Conservation (phyloP, 228 moss, liverwort and hornwort genomes). For the Sphagnum fallax region DNA sequence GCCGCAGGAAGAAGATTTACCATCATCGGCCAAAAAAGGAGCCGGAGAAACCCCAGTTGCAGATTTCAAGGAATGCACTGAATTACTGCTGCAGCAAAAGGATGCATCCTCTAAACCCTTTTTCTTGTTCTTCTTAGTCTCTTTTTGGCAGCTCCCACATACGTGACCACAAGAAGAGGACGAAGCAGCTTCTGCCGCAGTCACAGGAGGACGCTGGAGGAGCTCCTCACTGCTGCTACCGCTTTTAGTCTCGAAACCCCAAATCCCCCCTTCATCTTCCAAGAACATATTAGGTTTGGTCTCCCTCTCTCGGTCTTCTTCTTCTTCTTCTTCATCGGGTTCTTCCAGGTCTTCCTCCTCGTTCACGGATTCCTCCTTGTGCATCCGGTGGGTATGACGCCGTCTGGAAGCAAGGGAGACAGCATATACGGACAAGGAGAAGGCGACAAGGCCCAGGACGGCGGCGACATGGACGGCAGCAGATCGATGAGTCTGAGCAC, state of each 20-base stretch:
- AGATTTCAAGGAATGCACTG: constrained; percentile 13
- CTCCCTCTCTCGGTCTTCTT: constrained; percentile 1
- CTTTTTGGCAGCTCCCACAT: constrained; percentile 13
- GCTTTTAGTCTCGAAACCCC: constrained; percentile 22
- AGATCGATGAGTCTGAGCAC: too few species aligned
- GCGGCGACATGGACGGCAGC: too few species aligned
- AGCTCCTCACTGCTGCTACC: constrained; percentile 9
- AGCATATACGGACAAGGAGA: too few species aligned
- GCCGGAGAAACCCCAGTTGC: constrained; percentile 14
- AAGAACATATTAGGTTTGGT: constrained; percentile 35
- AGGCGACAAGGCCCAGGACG: too few species aligned
- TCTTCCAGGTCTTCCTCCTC: constrained; percentile 16
- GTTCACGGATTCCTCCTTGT: background rate
- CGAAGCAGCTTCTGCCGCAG: constrained; percentile 7
- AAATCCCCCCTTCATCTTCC: constrained; percentile 47
- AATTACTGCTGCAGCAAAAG: constrained; percentile 3
- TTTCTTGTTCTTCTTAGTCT: constrained; percentile 14
- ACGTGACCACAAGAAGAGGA: constrained; percentile 17
- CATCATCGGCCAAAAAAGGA: constrained; percentile 19
- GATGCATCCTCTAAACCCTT: constrained; percentile 3
- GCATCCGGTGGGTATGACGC: too few species aligned
- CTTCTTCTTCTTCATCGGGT: constrained; percentile 4
- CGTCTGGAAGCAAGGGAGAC: too few species aligned
- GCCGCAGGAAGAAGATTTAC: constrained; percentile 12
- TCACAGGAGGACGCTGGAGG: background rate